These are phyloP conservation scores for Sarocladium kiliense DNA, from an alignment of 2,329 filamentous ascomycete species.

Conservation along the genomic window DNA sequence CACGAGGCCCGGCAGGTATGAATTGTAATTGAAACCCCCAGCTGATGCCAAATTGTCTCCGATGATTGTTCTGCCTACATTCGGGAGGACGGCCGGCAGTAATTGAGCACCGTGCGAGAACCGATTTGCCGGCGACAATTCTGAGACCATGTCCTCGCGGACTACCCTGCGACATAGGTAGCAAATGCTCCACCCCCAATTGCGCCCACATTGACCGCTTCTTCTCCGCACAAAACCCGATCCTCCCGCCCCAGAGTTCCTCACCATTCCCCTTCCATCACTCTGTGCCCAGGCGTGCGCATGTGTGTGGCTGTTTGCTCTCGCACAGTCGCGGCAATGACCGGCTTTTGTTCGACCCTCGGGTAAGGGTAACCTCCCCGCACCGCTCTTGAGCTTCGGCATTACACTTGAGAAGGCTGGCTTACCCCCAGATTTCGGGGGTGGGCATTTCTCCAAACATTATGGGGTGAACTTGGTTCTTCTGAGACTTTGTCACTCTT, in stretches of 20 bases:
- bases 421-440: not conserved
- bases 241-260: not conserved
- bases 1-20: not conserved
- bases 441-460: not conserved
- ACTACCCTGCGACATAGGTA: too few relatives aligned
- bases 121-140: too few relatives aligned
- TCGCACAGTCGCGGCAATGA: conserved; percentile 12
- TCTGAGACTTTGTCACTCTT: not conserved
- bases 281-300: too few relatives aligned
- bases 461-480: not conserved
- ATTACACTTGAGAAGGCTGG: not conserved
- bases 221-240: conserved; percentile 3
- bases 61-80: too few relatives aligned
- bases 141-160: too few relatives aligned
- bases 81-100: too few relatives aligned
- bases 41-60: not conserved
- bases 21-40: conserved; percentile 3
- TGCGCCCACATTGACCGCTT: conserved; percentile 4
- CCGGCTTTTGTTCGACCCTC: conserved; percentile 11
- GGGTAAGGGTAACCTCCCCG: conserved; percentile 10
- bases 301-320: too few relatives aligned
- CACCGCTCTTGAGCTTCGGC: not conserved
- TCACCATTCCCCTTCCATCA: not conserved
- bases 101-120: too few relatives aligned
- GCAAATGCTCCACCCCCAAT: too few relatives aligned